Conservation (phyloP, 2,329 filamentous ascomycete genomes). For the Fusarium foetens region DNA sequence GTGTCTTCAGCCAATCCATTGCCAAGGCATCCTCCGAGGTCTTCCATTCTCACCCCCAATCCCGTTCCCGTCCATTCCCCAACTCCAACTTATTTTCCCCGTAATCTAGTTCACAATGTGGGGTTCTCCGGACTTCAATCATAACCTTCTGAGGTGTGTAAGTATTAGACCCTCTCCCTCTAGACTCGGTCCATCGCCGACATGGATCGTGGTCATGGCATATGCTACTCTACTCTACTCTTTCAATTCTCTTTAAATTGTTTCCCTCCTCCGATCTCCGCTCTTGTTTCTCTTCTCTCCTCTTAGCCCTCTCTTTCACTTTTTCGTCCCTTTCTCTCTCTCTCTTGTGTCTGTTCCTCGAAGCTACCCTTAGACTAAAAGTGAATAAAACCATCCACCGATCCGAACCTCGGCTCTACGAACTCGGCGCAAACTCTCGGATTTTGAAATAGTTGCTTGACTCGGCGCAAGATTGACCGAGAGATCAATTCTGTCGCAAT, state of each 20-base stretch:
- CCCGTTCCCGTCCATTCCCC: slow-evolving; percentile 1
- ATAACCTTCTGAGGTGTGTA: slow-evolving; percentile 26
- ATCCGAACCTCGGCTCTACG: slow-evolving; percentile 39
- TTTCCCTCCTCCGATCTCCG: slow-evolving; percentile 11
- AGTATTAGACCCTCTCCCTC: slow-evolving; percentile 7
- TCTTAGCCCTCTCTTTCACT: slow-evolving; percentile 6
- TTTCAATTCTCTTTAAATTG: slow-evolving; percentile 25
- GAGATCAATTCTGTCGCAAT: slow-evolving; percentile 41
- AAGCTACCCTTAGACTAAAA: neutral
- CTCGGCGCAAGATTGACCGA: slow-evolving; percentile 6
- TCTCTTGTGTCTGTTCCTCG: neutral
- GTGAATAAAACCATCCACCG: slow-evolving; percentile 21
- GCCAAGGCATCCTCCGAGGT: slow-evolving; percentile 27
- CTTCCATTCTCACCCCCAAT: slow-evolving; percentile 27
- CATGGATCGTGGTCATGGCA: slow-evolving; percentile 16
- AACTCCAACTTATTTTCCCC: slow-evolving; percentile 29
- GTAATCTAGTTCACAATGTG: slow-evolving; percentile 24
- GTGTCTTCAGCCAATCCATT: neutral
- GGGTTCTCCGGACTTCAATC: slow-evolving; percentile 33
- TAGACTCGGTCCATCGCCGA: slow-evolving; percentile 26
- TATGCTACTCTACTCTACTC: neutral
- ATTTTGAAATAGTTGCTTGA: neutral
- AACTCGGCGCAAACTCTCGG: slow-evolving; percentile 22
- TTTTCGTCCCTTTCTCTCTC: neutral
- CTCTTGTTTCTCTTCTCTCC: slow-evolving; percentile 9